These are phyloP conservation scores for Lasiodiplodia hormozganensis DNA, from an alignment of 2,329 filamentous ascomycete species.

Conservation along the genomic window DNA sequence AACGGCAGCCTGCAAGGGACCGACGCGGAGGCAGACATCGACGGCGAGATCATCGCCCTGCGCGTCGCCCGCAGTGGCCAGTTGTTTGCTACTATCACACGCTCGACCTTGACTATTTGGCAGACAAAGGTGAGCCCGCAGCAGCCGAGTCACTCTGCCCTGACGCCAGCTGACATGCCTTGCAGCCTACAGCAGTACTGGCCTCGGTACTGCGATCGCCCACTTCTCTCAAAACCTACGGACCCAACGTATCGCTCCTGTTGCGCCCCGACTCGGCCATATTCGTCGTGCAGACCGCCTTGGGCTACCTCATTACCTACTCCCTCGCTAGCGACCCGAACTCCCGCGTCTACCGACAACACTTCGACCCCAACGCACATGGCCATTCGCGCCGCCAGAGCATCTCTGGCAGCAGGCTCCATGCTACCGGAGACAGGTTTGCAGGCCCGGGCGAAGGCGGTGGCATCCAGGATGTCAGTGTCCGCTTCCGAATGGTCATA, in stretches of 20 bases:
- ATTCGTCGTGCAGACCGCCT: constrained; percentile 84
- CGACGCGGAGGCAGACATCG: constrained; percentile 40
- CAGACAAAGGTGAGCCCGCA: constrained; percentile 77
- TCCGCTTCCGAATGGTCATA: constrained; percentile 96
- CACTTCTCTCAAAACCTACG: constrained; percentile 81
- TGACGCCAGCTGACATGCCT: constrained; percentile 17
- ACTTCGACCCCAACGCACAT: constrained; percentile 66
- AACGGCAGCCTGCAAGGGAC: constrained; percentile 30
- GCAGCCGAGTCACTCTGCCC: constrained; percentile 28
- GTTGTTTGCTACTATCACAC: constrained; percentile 85
- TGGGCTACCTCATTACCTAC: constrained; percentile 93
- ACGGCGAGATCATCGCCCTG: constrained; percentile 76
- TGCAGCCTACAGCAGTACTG: constrained; percentile 84
- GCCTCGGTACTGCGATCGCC: constrained; percentile 84
- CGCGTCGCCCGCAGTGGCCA: constrained; percentile 80
- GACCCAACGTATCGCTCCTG: constrained; percentile 81
- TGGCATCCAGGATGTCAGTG: constrained; percentile 83
- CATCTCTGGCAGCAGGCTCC: constrained; percentile 45
- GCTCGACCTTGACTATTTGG: constrained; percentile 89
- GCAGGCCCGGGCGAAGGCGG: constrained; percentile 79
- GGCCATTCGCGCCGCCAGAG: constrained; percentile 60
- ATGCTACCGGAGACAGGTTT: constrained; percentile 46
- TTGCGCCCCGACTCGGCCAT: constrained; percentile 92
- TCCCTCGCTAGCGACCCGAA: constrained; percentile 85
- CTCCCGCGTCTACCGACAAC: constrained; percentile 82